phyloP scores from a whole-genome alignment of 148 eudicot genomes.

The Cornus controversa region DNA sequence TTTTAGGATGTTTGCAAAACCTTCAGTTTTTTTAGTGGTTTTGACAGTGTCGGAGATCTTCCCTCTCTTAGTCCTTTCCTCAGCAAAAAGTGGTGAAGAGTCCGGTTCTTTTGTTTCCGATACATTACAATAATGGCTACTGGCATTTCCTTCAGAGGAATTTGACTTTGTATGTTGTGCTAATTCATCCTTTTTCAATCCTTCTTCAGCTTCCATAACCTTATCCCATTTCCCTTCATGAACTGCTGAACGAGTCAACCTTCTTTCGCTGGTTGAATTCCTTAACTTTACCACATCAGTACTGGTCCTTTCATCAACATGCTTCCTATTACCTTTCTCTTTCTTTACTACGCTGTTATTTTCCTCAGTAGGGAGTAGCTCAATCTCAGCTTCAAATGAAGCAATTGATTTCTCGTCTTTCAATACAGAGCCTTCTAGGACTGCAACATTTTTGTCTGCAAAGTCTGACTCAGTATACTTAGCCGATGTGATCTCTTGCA shows the following conservation, averaged over 20 bases:
- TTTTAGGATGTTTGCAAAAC: background rate
- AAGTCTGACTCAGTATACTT: constrained; percentile 7
- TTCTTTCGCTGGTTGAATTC: constrained; percentile 16
- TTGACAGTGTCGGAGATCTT: constrained; percentile 17
- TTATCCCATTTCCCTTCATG: constrained; percentile 9
- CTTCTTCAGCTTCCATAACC: background rate
- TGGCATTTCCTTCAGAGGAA: constrained; percentile 7
- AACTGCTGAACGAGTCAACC: constrained; percentile 28
- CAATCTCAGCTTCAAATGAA: constrained; percentile 10
- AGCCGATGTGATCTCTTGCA: constrained; percentile 12
- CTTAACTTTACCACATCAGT: background rate
- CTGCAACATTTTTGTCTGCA: constrained; percentile 3
- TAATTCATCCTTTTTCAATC: background rate
- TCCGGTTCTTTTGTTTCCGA: background rate
- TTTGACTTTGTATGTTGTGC: background rate
- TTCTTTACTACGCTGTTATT: constrained; percentile 6
- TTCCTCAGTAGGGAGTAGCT: background rate
- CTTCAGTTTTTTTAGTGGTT: constrained; percentile 12
- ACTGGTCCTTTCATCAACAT: background rate
- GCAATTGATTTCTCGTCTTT: constrained; percentile 1
- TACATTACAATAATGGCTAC: background rate
- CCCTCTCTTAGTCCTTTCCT: constrained; percentile 22
- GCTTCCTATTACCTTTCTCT: constrained; percentile 17
- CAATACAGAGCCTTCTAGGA: background rate
- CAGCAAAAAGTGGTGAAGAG: constrained; percentile 5